These are phyloP conservation scores for Fomitopsis schrenkii DNA, from an alignment of 1,284 basidiomycete genomes.

Conservation along the genomic window DNA sequence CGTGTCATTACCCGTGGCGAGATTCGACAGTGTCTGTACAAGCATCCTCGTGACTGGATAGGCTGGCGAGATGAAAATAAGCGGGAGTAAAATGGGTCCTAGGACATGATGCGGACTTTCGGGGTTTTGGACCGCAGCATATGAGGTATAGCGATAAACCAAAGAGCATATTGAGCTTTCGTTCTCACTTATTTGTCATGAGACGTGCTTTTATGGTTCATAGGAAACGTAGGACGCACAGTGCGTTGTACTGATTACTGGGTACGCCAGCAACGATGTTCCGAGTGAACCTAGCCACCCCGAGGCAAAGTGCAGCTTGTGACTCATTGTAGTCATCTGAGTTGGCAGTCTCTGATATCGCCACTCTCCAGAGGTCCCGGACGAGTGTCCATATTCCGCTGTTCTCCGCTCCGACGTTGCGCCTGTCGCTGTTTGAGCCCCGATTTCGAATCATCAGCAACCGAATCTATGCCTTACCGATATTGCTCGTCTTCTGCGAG, in stretches of 20 bases:
- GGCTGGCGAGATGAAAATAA: conserved; percentile 33
- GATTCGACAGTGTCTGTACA: conserved; percentile 69
- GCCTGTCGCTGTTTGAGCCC: conserved; percentile 26
- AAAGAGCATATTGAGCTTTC: conserved; percentile 58
- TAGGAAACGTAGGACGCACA: conserved; percentile 33
- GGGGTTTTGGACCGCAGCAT: conserved; percentile 51
- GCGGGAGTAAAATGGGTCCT: not conserved
- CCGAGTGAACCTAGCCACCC: conserved; percentile 68
- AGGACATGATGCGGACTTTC: conserved; percentile 38
- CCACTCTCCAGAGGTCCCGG: conserved; percentile 49
- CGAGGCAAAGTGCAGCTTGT: conserved; percentile 35
- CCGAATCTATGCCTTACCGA: conserved; percentile 33
- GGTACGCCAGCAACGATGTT: conserved; percentile 70
- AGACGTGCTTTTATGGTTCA: not conserved
- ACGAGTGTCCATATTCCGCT: conserved; percentile 53
- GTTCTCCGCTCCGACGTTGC: conserved; percentile 38
- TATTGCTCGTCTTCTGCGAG: conserved; percentile 41
- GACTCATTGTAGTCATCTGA: conserved; percentile 18
- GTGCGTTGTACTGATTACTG: conserved; percentile 59
- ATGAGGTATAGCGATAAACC: conserved; percentile 69
- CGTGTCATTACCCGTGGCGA: conserved; percentile 63
- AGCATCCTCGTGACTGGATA: conserved; percentile 54
- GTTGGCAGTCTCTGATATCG: conserved; percentile 41
- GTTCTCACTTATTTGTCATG: conserved; percentile 41
- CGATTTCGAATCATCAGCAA: not conserved